phyloP scores from a whole-genome alignment of 495 filamentous ascomycete genomes.

The Aspergillus baeticus region DNA sequence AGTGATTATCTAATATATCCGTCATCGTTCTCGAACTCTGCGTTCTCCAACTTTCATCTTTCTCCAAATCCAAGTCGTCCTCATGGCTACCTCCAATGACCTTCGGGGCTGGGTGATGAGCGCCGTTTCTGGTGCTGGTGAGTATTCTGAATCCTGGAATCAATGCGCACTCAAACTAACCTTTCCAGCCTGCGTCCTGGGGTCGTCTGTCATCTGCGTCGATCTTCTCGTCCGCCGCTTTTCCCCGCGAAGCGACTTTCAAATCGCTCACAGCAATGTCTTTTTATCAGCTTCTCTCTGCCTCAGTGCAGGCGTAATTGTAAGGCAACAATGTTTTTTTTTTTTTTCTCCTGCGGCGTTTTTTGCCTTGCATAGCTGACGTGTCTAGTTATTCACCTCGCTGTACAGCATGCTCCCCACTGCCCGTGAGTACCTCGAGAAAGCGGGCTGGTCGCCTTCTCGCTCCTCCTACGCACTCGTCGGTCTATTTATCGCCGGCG shows the following conservation, averaged over 20 bases:
- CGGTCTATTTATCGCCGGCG: slow-evolving; percentile 75
- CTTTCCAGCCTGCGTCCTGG: slow-evolving; percentile 69
- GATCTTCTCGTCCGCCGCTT: slow-evolving; percentile 73
- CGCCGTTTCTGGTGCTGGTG: slow-evolving; percentile 76
- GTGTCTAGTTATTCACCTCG: slow-evolving; percentile 78
- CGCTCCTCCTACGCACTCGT: slow-evolving; percentile 71
- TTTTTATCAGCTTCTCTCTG: slow-evolving; percentile 89
- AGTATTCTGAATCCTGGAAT: slow-evolving; percentile 20
- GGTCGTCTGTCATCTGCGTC: slow-evolving; percentile 82
- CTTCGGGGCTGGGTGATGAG: slow-evolving; percentile 93
- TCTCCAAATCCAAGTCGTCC: slow-evolving; percentile 15
- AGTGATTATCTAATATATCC: slow-evolving; percentile 16
- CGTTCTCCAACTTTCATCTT: slow-evolving; percentile 6
- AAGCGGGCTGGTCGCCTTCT: slow-evolving; percentile 63
- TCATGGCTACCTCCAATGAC: slow-evolving; percentile 68
- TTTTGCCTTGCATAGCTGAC: slow-evolving; percentile 9
- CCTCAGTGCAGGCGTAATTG: slow-evolving; percentile 97
- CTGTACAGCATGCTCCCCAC: slow-evolving; percentile 93
- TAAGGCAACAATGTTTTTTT: slow-evolving; percentile 36
- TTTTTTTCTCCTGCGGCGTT: slow-evolving; percentile 5
- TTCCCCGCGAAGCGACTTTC: slow-evolving; percentile 71
- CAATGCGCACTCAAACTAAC: not conserved
- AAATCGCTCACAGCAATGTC: slow-evolving; percentile 81
- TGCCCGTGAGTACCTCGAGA: slow-evolving; percentile 69
- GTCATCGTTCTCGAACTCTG: slow-evolving; percentile 5